Conservation (phyloP, 768 basidiomycete genomes). For the Boletus reticuloceps region DNA sequence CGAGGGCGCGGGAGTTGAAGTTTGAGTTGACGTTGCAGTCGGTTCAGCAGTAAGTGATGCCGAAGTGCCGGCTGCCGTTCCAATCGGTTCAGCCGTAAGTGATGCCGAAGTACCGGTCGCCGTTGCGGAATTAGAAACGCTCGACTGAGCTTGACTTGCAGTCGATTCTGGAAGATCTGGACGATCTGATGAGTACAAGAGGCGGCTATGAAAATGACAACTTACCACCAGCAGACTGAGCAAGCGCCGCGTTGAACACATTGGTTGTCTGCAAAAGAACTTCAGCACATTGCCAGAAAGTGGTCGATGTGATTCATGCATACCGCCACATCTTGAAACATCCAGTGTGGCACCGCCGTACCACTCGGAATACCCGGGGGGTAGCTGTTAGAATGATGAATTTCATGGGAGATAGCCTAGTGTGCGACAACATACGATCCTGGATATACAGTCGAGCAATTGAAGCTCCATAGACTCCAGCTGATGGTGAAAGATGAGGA, state of each 20-base stretch:
- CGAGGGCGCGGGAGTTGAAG: too few species aligned
- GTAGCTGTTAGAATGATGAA: slow-evolving; percentile 33
- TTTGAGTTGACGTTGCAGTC: too few species aligned
- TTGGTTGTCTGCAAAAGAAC: slow-evolving; percentile 19
- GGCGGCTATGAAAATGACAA: background rate
- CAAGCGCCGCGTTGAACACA: background rate
- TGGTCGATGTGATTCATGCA: slow-evolving; percentile 10
- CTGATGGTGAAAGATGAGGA: slow-evolving; percentile 25
- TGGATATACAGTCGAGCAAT: slow-evolving; percentile 41
- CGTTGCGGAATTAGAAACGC: too few species aligned
- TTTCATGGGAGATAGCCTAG: background rate
- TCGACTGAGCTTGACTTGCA: background rate
- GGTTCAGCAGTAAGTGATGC: too few species aligned
- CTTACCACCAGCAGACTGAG: background rate
- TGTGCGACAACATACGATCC: slow-evolving; percentile 15
- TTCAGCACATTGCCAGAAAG: slow-evolving; percentile 2
- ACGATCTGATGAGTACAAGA: background rate
- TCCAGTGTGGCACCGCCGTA: slow-evolving; percentile 58
- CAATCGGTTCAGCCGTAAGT: too few species aligned
- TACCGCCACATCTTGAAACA: slow-evolving; percentile 52
- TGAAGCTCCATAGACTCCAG: slow-evolving; percentile 49
- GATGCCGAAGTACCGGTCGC: too few species aligned
- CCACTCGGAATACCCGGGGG: slow-evolving; percentile 45
- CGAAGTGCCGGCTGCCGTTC: too few species aligned
- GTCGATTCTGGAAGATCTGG: background rate